A percentile compares a stretch with the other conserved stretches of the same genome.
Evolutionary conservation across 23 red algal genomes (phyloP).

Genomic region (Rhodosorus marinus): DNA sequence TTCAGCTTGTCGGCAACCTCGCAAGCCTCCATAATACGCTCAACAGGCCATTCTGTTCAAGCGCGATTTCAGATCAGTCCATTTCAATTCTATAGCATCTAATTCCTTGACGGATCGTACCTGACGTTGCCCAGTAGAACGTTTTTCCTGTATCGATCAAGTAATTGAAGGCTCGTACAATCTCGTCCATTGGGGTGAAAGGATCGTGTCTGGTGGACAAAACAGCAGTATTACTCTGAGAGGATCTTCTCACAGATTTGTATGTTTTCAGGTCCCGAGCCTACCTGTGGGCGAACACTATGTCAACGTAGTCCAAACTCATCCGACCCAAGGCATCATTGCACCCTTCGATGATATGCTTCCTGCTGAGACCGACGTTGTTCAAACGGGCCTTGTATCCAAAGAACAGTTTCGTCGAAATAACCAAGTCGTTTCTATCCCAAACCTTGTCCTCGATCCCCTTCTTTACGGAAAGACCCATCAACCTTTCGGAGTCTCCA

Average conservation of each 20-base stretch:
- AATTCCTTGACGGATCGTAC: too few species aligned
- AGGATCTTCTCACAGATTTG: too few species aligned
- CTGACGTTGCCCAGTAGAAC: constrained; percentile 9
- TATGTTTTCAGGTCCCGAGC: too few species aligned
- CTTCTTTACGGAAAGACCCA: not conserved
- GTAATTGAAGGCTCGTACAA: constrained; percentile 3
- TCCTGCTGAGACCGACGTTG: constrained; percentile 6
- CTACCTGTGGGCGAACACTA: constrained; percentile 8
- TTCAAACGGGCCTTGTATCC: constrained; percentile 5
- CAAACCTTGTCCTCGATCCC: constrained; percentile 11
- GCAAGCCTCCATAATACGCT: constrained; percentile 3
- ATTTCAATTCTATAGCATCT: too few species aligned
- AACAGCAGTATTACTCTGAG: too few species aligned
- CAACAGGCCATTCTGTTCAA: constrained; percentile 6
- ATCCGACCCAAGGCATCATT: not conserved
- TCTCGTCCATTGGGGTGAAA: constrained; percentile 13
- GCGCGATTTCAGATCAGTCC: too few species aligned
- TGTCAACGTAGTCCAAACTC: constrained; percentile 9
- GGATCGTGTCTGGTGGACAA: too few species aligned
- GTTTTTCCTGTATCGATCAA: constrained; percentile 7
- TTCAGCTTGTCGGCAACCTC: not conserved
- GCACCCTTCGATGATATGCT: constrained; percentile 6
- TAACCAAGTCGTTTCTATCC: constrained; percentile 8
- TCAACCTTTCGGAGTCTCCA: constrained; percentile 8
- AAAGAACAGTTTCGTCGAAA: constrained; percentile 15